These are phyloP conservation scores for Ascochyta pisi DNA, from an alignment of 2,329 filamentous ascomycete genomes.

Conservation along the genomic window DNA sequence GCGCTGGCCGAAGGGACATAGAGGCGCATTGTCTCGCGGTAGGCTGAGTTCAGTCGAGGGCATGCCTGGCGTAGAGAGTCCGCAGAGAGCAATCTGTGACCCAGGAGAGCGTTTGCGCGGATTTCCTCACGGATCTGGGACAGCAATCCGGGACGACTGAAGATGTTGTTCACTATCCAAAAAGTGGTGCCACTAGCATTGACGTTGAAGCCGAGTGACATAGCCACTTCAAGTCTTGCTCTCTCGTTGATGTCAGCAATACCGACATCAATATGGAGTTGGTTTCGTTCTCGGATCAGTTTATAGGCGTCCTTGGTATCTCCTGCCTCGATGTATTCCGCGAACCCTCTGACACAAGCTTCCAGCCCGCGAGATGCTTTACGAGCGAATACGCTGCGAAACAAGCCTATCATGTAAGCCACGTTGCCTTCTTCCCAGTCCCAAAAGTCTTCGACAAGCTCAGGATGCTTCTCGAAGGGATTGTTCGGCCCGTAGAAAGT, in stretches of 20 bases:
- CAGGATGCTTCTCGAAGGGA: constrained; percentile 48
- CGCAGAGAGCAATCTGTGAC: constrained; percentile 45
- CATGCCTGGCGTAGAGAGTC: constrained; percentile 48
- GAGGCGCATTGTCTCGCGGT: constrained; percentile 56
- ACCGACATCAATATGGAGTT: constrained; percentile 25
- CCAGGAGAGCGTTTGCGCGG: constrained; percentile 25
- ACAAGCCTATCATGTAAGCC: constrained; percentile 37
- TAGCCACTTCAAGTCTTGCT: constrained; percentile 32
- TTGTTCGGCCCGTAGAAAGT: constrained; percentile 56
- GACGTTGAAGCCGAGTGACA: constrained; percentile 47
- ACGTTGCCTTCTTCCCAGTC: constrained; percentile 49
- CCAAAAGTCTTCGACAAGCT: constrained; percentile 52
- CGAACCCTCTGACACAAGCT: constrained; percentile 33
- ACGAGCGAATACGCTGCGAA: constrained; percentile 48
- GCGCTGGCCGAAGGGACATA: constrained; percentile 49
- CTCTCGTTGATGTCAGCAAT: constrained; percentile 22
- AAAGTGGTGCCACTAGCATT: constrained; percentile 56
- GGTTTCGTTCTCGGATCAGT: constrained; percentile 33
- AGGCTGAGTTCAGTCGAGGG: constrained; percentile 55
- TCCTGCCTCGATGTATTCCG: constrained; percentile 36
- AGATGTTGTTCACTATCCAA: constrained; percentile 56
- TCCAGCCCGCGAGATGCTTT: constrained; percentile 50
- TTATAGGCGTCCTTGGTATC: constrained; percentile 28
- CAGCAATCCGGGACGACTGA: constrained; percentile 50
- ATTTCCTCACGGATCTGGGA: constrained; percentile 53